Conservation (phyloP, 2,329 filamentous ascomycete genomes). For the Aspergillus novoparasiticus region DNA sequence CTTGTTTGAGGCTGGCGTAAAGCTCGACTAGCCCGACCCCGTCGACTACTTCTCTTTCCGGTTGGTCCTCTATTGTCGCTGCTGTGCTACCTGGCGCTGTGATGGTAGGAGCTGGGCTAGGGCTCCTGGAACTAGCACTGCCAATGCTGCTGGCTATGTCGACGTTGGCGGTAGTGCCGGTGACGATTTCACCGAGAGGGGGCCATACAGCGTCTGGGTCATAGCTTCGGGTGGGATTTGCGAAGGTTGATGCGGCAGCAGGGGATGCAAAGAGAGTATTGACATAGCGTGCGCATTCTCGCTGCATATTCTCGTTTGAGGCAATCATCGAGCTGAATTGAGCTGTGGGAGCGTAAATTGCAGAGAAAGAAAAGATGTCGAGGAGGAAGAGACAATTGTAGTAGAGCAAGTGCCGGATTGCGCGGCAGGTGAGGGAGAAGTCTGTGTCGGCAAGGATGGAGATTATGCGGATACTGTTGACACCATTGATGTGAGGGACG, state of each 20-base stretch:
- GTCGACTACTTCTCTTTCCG: slow-evolving; percentile 36
- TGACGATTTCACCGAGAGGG: slow-evolving; percentile 33
- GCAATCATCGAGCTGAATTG: slow-evolving; percentile 76
- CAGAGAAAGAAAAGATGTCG: slow-evolving; percentile 92
- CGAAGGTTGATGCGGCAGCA: slow-evolving; percentile 19
- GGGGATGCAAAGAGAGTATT: slow-evolving; percentile 53
- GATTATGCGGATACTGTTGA: slow-evolving; percentile 86
- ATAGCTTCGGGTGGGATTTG: slow-evolving; percentile 24
- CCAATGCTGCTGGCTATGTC: slow-evolving; percentile 18
- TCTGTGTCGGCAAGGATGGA: slow-evolving; percentile 83
- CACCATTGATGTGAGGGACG: slow-evolving; percentile 83
- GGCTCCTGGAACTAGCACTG: slow-evolving; percentile 12
- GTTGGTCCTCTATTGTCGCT: slow-evolving; percentile 9
- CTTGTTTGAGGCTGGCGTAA: slow-evolving; percentile 81
- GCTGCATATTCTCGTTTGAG: slow-evolving; percentile 73
- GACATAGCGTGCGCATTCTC: slow-evolving; percentile 87
- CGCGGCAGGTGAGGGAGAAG: slow-evolving; percentile 80
- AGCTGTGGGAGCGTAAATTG: slow-evolving; percentile 82
- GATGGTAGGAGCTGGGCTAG: slow-evolving; percentile 17
- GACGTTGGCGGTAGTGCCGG: slow-evolving; percentile 15
- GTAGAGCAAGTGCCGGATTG: slow-evolving; percentile 85
- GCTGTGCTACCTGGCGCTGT: slow-evolving; percentile 10
- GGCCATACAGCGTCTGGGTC: slow-evolving; percentile 48
- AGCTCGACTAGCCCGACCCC: slow-evolving; percentile 69
- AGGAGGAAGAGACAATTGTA: slow-evolving; percentile 89